A percentile compares a stretch with the other conserved stretches of the same genome.
Conservation (phyloP, 305 asterid genomes). For the Solanum chacoense region DNA sequence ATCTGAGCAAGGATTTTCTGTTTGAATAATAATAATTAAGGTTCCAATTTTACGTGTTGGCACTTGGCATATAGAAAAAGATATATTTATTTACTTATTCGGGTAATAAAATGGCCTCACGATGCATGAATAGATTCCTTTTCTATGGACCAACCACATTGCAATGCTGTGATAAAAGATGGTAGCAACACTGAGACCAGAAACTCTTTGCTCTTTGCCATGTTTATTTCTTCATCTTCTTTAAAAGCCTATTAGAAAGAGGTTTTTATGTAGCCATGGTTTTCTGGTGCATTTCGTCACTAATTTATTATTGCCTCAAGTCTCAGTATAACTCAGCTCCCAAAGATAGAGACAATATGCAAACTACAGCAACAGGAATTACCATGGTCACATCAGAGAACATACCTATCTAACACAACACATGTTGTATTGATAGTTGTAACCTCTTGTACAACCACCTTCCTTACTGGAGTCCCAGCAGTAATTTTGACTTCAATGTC, state of each 20-base stretch:
- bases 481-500: constrained; percentile 69
- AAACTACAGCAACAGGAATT: background rate
- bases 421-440: constrained; percentile 35
- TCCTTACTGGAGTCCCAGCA: constrained; percentile 61
- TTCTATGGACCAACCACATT: background rate
- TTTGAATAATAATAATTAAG: background rate
- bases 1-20: background rate
- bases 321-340: background rate
- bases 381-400: background rate
- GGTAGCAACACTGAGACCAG: background rate
- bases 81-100: background rate
- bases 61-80: background rate
- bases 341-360: background rate
- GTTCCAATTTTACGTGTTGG: background rate
- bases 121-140: background rate
- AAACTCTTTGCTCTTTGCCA: background rate
- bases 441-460: constrained; percentile 55
- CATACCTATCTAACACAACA: constrained; percentile 72
- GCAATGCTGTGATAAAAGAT: background rate
- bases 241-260: background rate
- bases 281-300: background rate
- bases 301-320: background rate
- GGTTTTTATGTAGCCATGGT: background rate
- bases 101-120: background rate
- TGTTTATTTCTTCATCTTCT: background rate